Base-by-base conservation (phyloP, 2,329 filamentous ascomycete species). In the Eutypella sp. region DNA sequence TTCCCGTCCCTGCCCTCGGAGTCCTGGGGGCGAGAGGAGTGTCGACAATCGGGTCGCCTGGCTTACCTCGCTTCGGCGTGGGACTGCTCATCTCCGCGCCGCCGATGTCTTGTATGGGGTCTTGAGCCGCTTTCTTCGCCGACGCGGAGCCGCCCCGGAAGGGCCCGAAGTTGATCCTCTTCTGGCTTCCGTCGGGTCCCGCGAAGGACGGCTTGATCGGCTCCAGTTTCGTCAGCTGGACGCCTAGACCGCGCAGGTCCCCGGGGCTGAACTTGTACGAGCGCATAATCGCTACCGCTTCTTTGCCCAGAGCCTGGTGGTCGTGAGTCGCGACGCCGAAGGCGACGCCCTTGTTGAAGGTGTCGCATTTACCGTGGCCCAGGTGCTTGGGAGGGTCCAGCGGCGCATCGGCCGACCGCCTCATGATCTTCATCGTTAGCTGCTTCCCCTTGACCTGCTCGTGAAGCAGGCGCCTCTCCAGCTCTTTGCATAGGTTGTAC, bases 371-470 rank as follows among this genome's bases (percentile, higher is more conserved):
- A 2, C 93, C 93, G 66, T 97, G 93, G 0, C 93, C 93, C 1
- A 99, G 75, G 67, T 96, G 90, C 61, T 99, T 99, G 0, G 85
- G 82, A 2, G 93, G 89, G 62, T 97, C 91, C 15, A 96, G 69
- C 0, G 93, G 93, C 15, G 93, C 92, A 67, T 96, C 87, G 19
- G 83, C 73, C 15, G 91, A 82, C 50, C 92, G 82, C 50, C 86
- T 81, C 90, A 99, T 96, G 49, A 99, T 85, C 63, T 96, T 97
- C 74, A 99, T 82, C 0, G 90, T 96, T 41, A 99, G 73, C 51
- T 95, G 88, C 53, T 80, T 87, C 13, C 93, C 93, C 59, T 87
- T 95, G 43, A 96, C 89, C 24, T 84, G 77, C 62, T 96, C 89
- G 52, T 90, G 87, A 19, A 90, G 61, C 16, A 99, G 70, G 1